Evolutionary conservation across 495 filamentous ascomycete species (phyloP).

Genomic region (Evansstolkia leycettana): DNA sequence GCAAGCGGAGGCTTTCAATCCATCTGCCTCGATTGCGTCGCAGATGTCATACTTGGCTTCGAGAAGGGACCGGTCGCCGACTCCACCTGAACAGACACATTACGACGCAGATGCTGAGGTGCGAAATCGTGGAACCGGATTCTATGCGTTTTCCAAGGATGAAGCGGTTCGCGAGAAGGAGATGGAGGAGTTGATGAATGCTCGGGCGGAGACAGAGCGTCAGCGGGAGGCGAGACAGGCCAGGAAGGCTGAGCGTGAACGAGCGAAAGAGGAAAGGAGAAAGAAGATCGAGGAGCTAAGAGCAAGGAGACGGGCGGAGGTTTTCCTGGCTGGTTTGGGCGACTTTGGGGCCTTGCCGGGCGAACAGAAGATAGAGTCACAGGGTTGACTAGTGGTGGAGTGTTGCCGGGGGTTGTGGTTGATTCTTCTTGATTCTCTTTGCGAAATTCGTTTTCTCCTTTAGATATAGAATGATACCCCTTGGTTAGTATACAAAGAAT

Average conservation of each 20-base stretch:
- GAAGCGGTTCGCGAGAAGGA: conserved; percentile 49
- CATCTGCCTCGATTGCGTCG: conserved; percentile 41
- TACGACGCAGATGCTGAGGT: conserved; percentile 79
- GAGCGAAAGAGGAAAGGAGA: conserved; percentile 41
- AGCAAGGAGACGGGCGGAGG: conserved; percentile 50
- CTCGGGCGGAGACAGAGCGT: conserved; percentile 57
- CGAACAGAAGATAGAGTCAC: no score
- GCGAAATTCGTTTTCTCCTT: no score
- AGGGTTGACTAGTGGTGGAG: background rate
- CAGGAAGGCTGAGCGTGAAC: conserved; percentile 33
- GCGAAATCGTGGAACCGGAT: conserved; percentile 77
- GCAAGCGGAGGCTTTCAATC: conserved; percentile 69
- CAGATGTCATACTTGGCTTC: conserved; percentile 62
- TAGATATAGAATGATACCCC: no score
- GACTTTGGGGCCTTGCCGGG: conserved; percentile 2
- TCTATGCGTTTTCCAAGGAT: conserved; percentile 73
- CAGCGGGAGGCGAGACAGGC: conserved; percentile 39
- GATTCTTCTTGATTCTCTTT: no score
- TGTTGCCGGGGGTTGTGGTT: background rate
- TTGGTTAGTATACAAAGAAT: no score
- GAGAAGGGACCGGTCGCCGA: conserved; percentile 60
- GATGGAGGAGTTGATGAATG: conserved; percentile 60
- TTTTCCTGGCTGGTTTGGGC: conserved; percentile 47
- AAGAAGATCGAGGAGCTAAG: conserved; percentile 48
- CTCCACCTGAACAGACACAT: conserved; percentile 66